Conservation (phyloP, 73 alveolate genomes). For the Tetrahymena borealis region DNA sequence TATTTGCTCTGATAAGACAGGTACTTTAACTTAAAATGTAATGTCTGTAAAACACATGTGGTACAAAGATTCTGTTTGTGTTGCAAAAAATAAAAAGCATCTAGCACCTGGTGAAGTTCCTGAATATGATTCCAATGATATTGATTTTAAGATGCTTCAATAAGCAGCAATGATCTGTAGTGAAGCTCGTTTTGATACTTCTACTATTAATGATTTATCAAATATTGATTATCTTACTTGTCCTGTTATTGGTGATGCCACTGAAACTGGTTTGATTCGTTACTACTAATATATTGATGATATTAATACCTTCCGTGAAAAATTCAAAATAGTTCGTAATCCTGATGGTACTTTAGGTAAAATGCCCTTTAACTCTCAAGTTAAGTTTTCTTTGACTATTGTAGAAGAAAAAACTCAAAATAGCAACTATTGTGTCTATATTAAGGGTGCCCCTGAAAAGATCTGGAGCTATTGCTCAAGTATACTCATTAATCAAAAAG, state of each 20-base stretch:
- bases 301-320: background rate
- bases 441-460: conserved; percentile 95
- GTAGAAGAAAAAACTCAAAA: conserved; percentile 3
- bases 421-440: conserved; percentile 32
- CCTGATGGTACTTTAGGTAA: background rate
- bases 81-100: conserved; percentile 67
- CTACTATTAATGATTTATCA: background rate
- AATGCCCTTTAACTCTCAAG: conserved; percentile 9
- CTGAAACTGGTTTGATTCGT: conserved; percentile 21
- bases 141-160: background rate
- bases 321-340: conserved; percentile 4
- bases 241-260: conserved; percentile 21
- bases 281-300: conserved; percentile 9
- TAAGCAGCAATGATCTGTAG: conserved; percentile 13
- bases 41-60: conserved; percentile 85
- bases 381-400: conserved; percentile 8
- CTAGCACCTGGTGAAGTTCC: background rate
- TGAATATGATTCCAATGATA: conserved; percentile 12
- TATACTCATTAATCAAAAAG: conserved; percentile 45
- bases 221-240: background rate
- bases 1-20: conserved; percentile 93
- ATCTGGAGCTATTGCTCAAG: conserved; percentile 69
- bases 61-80: conserved; percentile 65
- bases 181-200: conserved; percentile 15
- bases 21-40: conserved; percentile 87